phyloP scores from a whole-genome alignment of 495 filamentous ascomycete genomes.

The Podospora sp. region DNA sequence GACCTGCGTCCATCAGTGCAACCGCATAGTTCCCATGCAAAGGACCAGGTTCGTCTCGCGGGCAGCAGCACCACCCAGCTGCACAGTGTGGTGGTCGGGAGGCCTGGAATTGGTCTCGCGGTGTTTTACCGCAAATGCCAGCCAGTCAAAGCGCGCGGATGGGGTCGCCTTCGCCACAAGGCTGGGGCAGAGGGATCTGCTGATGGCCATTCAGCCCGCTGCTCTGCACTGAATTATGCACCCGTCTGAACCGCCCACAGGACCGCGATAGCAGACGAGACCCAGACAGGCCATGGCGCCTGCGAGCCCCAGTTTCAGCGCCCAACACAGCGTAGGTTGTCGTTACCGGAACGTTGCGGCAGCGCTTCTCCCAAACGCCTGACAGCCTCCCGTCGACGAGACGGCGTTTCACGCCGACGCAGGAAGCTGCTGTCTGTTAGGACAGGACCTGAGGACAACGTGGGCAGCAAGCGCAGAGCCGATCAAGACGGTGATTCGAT shows the following conservation, averaged over 20 bases:
- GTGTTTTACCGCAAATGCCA: constrained; percentile 31
- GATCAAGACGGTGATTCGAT: not conserved
- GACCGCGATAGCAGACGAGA: constrained; percentile 26
- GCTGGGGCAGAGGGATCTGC: constrained; percentile 31
- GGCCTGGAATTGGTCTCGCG: constrained; percentile 26
- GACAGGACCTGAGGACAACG: too few relatives aligned
- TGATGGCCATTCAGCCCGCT: constrained; percentile 31
- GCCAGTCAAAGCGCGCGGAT: constrained; percentile 31
- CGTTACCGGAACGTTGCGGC: not conserved
- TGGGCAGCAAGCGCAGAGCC: not conserved
- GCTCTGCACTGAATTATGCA: constrained; percentile 36
- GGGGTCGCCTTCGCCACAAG: constrained; percentile 31
- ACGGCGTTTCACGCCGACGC: not conserved
- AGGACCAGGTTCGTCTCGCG: constrained; percentile 12
- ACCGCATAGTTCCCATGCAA: constrained; percentile 10
- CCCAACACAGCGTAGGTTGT: not conserved
- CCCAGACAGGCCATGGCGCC: constrained; percentile 27
- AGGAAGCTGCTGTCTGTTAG: not conserved
- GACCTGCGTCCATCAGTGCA: constrained; percentile 14
- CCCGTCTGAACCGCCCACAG: constrained; percentile 32
- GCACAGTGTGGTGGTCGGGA: constrained; percentile 4
- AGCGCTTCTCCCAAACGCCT: not conserved
- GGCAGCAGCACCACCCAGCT: not conserved
- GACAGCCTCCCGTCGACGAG: not conserved
- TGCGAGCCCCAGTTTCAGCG: constrained; percentile 35